These are phyloP conservation scores for Chalciporus pseudorubinellus DNA, from an alignment of 768 basidiomycete species.

Conservation along the genomic window DNA sequence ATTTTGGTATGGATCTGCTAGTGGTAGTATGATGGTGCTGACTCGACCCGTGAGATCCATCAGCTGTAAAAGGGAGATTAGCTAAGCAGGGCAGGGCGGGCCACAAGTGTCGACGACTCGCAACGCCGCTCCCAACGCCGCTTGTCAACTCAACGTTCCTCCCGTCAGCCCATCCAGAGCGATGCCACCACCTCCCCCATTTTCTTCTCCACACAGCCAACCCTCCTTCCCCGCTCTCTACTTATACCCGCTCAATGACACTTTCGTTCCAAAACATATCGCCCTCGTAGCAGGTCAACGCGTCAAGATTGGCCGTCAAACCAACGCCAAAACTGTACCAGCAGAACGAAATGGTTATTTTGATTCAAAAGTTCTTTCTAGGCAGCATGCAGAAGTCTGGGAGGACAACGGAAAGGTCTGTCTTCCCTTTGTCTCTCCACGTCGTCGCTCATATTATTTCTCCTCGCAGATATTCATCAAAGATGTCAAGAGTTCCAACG, in stretches of 20 bases:
- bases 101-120: constrained; percentile 6
- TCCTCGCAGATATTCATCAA: constrained; percentile 85
- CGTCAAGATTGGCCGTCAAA: constrained; percentile 93
- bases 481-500: constrained; percentile 97
- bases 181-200: constrained; percentile 34
- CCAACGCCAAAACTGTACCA: constrained; percentile 92
- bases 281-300: constrained; percentile 62
- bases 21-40: too few species aligned
- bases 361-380: constrained; percentile 90
- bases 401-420: constrained; percentile 83
- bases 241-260: constrained; percentile 91
- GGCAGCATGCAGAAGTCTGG: constrained; percentile 99
- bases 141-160: constrained; percentile 16
- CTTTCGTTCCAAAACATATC: constrained; percentile 93
- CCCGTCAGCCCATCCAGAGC: constrained; percentile 15
- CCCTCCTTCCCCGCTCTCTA: constrained; percentile 47
- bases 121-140: neutral
- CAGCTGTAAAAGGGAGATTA: neutral
- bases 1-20: too few species aligned
- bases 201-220: constrained; percentile 29
- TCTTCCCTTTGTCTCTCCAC: neutral
- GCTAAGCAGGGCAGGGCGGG: constrained; percentile 14
- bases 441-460: constrained; percentile 8
- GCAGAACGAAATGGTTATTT: constrained; percentile 95
- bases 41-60: constrained; percentile 6